A percentile compares a stretch with the other conserved stretches of the same genome.
These are phyloP conservation scores for Russula virescens DNA, from an alignment of 768 basidiomycete genomes.

Conservation along the genomic window DNA sequence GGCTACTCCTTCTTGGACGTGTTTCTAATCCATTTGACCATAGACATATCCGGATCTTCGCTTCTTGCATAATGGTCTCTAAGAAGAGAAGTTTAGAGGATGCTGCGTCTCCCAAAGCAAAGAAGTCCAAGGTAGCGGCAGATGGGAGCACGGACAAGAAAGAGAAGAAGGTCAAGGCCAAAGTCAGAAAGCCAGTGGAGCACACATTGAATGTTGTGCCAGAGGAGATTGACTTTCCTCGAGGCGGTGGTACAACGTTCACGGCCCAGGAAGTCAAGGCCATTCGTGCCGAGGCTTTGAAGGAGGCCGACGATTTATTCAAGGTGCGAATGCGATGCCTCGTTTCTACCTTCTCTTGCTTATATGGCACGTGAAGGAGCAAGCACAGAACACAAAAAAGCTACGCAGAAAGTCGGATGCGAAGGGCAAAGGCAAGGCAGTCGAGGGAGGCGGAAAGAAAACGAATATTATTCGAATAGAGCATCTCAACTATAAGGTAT, in stretches of 20 bases:
- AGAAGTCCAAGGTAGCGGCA: conserved; percentile 50
- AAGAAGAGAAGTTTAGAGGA: conserved; percentile 63
- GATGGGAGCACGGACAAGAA: conserved; percentile 26
- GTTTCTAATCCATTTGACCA: background rate
- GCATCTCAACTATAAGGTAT: conserved; percentile 89
- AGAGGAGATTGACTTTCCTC: conserved; percentile 89
- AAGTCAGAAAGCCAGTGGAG: conserved; percentile 30
- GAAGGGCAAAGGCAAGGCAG: conserved; percentile 30
- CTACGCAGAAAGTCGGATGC: conserved; percentile 47
- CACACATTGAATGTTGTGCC: conserved; percentile 37
- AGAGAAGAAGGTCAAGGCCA: conserved; percentile 27
- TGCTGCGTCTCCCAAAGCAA: conserved; percentile 44
- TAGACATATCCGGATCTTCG: background rate
- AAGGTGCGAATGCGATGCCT: conserved; percentile 38
- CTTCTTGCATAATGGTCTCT: conserved; percentile 35
- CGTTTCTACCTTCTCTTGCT: background rate
- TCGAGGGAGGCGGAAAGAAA: conserved; percentile 40
- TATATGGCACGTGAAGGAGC: conserved; percentile 16
- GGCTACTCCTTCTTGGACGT: background rate
- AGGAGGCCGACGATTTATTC: conserved; percentile 80
- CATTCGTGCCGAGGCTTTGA: conserved; percentile 74
- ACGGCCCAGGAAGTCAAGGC: conserved; percentile 88
- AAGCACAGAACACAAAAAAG: conserved; percentile 35
- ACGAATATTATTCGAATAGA: conserved; percentile 66
- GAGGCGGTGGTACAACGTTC: conserved; percentile 86